Base-by-base conservation (phyloP, 129 eudicot genomes). In the Rutidosis leptorrhynchoides region DNA sequence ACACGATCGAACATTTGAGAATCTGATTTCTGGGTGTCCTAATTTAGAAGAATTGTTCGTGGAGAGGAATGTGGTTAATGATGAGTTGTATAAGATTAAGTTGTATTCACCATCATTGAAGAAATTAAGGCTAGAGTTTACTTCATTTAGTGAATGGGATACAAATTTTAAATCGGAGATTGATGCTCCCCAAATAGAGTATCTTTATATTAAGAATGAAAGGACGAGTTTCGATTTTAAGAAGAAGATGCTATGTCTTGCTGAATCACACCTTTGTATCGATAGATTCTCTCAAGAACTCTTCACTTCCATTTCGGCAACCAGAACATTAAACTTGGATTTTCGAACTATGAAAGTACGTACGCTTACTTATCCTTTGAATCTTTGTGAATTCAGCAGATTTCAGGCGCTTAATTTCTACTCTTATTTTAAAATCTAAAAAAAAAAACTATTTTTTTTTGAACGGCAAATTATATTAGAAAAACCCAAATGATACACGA, bases 21-120 rank as follows among this genome's bases (percentile, higher is more conserved):
- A 67, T 51, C 17, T 75, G 62, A 24, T 75, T 11, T 30, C 79
- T 0, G 74, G 74, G 16, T 75, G 74, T 60, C 79, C 79, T 14
- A 43, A 16, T 23, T 33, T 74, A 8, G 74, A 74, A 46, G 73
- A 67, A 24, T 25, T 74, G 62, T 67, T 46, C 58, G 55, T 67
- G 54, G 79, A 74, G 68, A 67, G 74, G 23, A 51, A 59, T 7
- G 7, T 73, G 11, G 27, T 52, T 10, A 27, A 23, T 23, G 33
- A 20, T 58, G 33, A 67, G 16, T 16, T 74, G 24, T 5, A 23
- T 32, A 48, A 16, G 0, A 19, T 59, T 58, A 48, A 67, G 63
- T 42, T 74, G 12, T 14, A 20, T 9, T 67, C 63, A 3, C 42
- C 62, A 5, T 58, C 79, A 22, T 74, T 74, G 40, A 74, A 67